phyloP scores from a whole-genome alignment of 768 basidiomycete species.

The Vishniacozyma victoriae region DNA sequence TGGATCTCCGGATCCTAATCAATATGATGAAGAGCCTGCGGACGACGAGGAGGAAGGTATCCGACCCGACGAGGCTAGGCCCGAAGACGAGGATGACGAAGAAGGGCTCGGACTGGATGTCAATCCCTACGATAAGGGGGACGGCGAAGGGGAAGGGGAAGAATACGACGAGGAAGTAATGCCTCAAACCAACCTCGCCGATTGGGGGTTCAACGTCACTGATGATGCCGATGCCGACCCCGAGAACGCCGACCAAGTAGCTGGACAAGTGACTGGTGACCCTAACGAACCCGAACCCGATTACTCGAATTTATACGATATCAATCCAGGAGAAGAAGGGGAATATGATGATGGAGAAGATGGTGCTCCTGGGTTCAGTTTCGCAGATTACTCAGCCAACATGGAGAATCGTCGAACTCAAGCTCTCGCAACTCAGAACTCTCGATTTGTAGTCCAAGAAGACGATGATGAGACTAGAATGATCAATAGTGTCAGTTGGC shows the following conservation, averaged over 20 bases:
- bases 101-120: conserved; percentile 1
- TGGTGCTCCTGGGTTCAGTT: neutral
- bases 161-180: too few relatives aligned
- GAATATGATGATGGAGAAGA: conserved; percentile 2
- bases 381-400: conserved; percentile 3
- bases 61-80: conserved; percentile 10
- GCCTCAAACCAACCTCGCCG: neutral
- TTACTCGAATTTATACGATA: neutral
- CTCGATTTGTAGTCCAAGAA: conserved; percentile 16
- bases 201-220: neutral
- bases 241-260: neutral
- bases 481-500: conserved; percentile 20
- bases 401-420: conserved; percentile 2
- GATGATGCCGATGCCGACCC: neutral
- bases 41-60: conserved; percentile 4
- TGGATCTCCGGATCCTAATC: conserved; percentile 20
- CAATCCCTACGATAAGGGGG: conserved; percentile 6
- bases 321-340: conserved; percentile 6
- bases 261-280: too few relatives aligned
- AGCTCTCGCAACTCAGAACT: neutral
- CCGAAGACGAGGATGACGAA: conserved; percentile 9
- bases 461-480: conserved; percentile 31
- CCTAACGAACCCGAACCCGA: neutral
- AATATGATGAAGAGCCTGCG: conserved; percentile 1
- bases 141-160: too few relatives aligned